Conservation (phyloP, 345 rosid species). For the Lepidium didymum region DNA sequence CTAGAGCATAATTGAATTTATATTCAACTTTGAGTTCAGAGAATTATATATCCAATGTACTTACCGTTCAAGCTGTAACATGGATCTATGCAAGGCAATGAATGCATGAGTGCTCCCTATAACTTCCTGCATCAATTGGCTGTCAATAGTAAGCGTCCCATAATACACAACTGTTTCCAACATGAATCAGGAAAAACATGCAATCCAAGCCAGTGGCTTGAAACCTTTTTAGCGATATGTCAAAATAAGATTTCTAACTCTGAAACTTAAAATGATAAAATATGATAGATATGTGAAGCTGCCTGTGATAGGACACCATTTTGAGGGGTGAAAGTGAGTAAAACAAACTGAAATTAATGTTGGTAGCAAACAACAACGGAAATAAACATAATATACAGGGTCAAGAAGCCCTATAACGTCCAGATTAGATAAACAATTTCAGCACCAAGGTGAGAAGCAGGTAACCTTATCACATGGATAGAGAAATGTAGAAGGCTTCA, state of each 20-base stretch:
- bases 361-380: not conserved
- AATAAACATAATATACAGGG: not conserved
- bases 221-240: not conserved
- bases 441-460: not conserved
- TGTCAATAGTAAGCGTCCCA: slow-evolving; percentile 1
- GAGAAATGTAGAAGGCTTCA: slow-evolving; percentile 90
- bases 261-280: not conserved
- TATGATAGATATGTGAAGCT: not conserved
- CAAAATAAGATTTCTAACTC: not conserved
- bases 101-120: slow-evolving; percentile 79
- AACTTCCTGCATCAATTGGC: slow-evolving; percentile 60
- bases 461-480: slow-evolving; percentile 86
- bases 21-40: not conserved
- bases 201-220: not conserved
- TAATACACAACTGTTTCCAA: not conserved
- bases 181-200: not conserved
- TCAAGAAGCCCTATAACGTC: not conserved
- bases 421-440: not conserved
- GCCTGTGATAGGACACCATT: not conserved
- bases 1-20: not conserved
- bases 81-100: slow-evolving; percentile 76
- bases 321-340: not conserved
- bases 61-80: slow-evolving; percentile 75
- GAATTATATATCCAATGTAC: slow-evolving; percentile 24
- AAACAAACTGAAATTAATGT: not conserved